Evolutionary conservation across 2,329 filamentous ascomycete species (phyloP).

Genomic region (Alternaria gansuensis): DNA sequence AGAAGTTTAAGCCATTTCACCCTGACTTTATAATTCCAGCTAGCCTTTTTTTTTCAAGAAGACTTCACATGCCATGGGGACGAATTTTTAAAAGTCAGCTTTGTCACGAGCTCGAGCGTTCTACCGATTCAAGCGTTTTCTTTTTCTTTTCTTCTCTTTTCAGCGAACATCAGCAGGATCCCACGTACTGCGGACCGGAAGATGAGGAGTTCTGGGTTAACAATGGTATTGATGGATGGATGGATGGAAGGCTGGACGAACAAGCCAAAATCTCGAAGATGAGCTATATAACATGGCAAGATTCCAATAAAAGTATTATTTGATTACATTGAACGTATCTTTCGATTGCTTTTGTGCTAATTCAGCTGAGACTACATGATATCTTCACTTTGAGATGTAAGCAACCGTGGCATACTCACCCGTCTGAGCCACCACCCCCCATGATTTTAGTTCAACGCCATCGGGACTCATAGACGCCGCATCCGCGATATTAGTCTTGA

Average conservation of each 20-base stretch:
- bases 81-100: background rate
- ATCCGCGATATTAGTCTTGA: background rate
- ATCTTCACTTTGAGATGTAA: no score
- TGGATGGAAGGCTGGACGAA: slow-evolving; percentile 1
- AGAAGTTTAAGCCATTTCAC: slow-evolving; percentile 42
- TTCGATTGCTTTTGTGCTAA: no score
- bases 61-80: background rate
- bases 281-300: slow-evolving; percentile 2
- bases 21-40: slow-evolving; percentile 5
- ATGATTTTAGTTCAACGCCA: background rate
- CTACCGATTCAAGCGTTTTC: no score
- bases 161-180: slow-evolving; percentile 20
- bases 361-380: no score
- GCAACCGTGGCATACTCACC: no score
- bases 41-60: background rate
- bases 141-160: slow-evolving; percentile 12
- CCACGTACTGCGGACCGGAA: slow-evolving; percentile 19
- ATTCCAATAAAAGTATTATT: slow-evolving; percentile 17
- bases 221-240: slow-evolving; percentile 4
- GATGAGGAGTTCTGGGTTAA: slow-evolving; percentile 15
- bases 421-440: no score
- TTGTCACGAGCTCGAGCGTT: background rate
- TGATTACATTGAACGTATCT: background rate
- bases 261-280: background rate
- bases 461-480: background rate